Evolutionary conservation across 1,139 yeast species (phyloP), one percentile per base, ranked within the genome.

Genomic region (Candida sanyaensis): DNA sequence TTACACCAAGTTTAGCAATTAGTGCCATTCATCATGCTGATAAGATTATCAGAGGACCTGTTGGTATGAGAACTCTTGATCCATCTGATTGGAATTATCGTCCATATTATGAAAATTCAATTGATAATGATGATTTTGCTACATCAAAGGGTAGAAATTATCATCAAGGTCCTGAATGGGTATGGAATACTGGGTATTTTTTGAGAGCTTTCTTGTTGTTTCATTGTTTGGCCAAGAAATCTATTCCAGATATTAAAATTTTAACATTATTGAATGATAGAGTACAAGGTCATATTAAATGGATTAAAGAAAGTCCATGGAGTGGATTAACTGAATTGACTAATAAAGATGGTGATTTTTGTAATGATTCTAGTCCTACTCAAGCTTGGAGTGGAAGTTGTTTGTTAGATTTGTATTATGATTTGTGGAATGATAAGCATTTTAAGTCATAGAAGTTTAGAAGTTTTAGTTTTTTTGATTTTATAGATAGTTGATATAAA

Each of bases 161-260:
- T 65, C 99, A 93, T 66, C 98, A 93, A 68, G 99, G 99, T 2
- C 99, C 99, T 1, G 99, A 93, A 64, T 93, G 99, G 99, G 86
- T 88, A 23, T 93, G 98, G 97, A 82, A 85, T 52, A 77, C 78
- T 36, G 99, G 99, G 1, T 91, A 83, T 68, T 92, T 89, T 63
- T 69, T 93, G 56, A 78, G 97, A 53, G 96, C 98, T 0, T 84
- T 75, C 62, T 69, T 77, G 42, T 64, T 69, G 45, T 83, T 87
- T 65, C 83, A 83, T 55, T 68, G 74, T 37, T 29, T 36, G 12
- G 29, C 29, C 11, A 34, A 37, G 51, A 56, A 60, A 1, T 61
- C 65, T 6, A 60, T 59, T 11, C 77, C 81, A 1, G 69, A 78
- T 10, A 55, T 55, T 31, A 59, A 61, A 32, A 55, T 70, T 8